A percentile compares a stretch with the other conserved stretches of the same genome.
phyloP scores from a whole-genome alignment of 2,329 filamentous ascomycete genomes.

The Penicillium sp. region DNA sequence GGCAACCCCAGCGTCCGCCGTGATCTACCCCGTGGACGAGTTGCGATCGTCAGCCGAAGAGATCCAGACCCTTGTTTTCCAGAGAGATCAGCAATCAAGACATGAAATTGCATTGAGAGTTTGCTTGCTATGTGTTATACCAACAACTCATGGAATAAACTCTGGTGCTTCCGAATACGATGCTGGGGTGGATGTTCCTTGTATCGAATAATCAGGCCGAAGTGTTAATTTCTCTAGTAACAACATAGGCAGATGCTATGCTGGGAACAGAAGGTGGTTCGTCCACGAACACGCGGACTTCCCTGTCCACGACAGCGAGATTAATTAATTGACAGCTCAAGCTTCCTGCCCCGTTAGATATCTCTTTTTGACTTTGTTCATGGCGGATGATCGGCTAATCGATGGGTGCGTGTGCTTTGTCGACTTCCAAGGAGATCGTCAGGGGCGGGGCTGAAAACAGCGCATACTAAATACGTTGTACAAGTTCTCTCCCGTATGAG shows the following conservation, averaged over 20 bases:
- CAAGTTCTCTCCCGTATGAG: too few species aligned
- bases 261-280: background rate
- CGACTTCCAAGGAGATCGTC: slow-evolving; percentile 1
- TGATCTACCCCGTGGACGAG: slow-evolving; percentile 7
- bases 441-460: slow-evolving; percentile 2
- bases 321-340: background rate
- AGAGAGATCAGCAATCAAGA: background rate
- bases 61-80: background rate
- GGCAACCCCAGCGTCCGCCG: background rate
- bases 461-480: background rate
- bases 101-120: background rate
- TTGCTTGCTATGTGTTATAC: background rate
- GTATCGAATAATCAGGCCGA: background rate
- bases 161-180: too few species aligned
- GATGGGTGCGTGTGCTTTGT: background rate
- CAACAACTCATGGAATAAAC: too few species aligned
- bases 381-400: slow-evolving; percentile 7
- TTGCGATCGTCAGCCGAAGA: slow-evolving; percentile 1
- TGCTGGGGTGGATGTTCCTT: background rate
- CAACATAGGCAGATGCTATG: background rate
- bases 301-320: background rate
- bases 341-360: background rate
- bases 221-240: background rate
- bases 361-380: background rate
- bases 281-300: background rate